These are phyloP conservation scores for Waitea zeae DNA, from an alignment of 1,284 basidiomycete species.

Conservation along the genomic window DNA sequence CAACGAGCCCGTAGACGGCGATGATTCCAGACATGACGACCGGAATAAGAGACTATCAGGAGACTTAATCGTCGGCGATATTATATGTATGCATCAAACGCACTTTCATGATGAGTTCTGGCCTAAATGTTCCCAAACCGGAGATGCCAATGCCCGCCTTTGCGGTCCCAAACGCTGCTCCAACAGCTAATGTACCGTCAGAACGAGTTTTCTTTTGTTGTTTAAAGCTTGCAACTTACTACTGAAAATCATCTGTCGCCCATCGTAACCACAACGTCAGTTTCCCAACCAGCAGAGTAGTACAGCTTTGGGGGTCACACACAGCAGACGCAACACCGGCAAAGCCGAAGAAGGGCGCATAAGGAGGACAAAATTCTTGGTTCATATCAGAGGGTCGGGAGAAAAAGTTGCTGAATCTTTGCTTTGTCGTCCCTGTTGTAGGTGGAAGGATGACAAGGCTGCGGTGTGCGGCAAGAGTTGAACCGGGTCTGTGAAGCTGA, in stretches of 20 bases:
- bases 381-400: too few species aligned
- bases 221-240: conserved; percentile 30
- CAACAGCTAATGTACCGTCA: conserved; percentile 40
- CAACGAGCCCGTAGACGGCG: conserved; percentile 49
- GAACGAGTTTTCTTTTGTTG: not conserved
- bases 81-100: conserved; percentile 11
- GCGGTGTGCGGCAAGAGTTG: too few species aligned
- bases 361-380: conserved; percentile 51
- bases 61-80: too few species aligned
- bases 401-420: too few species aligned
- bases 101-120: conserved; percentile 97
- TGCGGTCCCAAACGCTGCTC: conserved; percentile 92
- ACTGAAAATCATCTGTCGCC: conserved; percentile 70
- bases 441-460: too few species aligned
- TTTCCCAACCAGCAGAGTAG: conserved; percentile 3
- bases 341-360: conserved; percentile 76
- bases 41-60: conserved; percentile 68
- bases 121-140: conserved; percentile 85
- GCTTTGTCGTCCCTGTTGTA: too few species aligned
- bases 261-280: conserved; percentile 1
- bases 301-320: conserved; percentile 12
- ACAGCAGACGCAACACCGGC: conserved; percentile 71
- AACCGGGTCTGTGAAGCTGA: too few species aligned
- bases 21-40: conserved; percentile 77
- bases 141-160: conserved; percentile 98